Evolutionary conservation across 768 basidiomycete species (phyloP).

Genomic region (Leccinum ochraceum): DNA sequence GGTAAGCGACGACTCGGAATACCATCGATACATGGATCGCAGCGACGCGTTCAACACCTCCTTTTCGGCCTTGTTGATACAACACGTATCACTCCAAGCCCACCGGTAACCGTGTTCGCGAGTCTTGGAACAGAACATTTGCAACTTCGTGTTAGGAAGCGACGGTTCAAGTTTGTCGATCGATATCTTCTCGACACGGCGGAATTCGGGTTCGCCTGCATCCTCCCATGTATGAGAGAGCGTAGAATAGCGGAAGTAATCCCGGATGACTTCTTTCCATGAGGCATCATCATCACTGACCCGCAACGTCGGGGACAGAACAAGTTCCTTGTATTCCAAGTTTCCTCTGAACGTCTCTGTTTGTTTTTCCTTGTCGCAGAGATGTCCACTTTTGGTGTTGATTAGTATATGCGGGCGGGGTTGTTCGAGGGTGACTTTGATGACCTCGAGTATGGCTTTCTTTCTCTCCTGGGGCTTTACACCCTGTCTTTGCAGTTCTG

Average conservation of each 20-base stretch:
- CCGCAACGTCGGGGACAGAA: constrained; percentile 13
- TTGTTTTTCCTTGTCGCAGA: constrained; percentile 14
- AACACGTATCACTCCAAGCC: constrained; percentile 20
- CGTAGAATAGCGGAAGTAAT: constrained; percentile 22
- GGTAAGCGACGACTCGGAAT: constrained; percentile 26
- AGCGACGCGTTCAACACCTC: constrained; percentile 24
- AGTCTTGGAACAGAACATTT: constrained; percentile 19
- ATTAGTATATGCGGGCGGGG: constrained; percentile 1
- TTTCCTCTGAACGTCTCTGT: constrained; percentile 11
- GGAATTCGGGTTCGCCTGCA: constrained; percentile 17
- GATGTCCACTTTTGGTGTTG: constrained; percentile 13
- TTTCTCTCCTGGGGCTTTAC: too few species aligned
- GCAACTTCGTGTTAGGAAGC: constrained; percentile 13
- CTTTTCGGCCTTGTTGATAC: too few species aligned
- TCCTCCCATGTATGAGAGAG: constrained; percentile 27
- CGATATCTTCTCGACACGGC: constrained; percentile 12
- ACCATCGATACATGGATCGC: constrained; percentile 31
- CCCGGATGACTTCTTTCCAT: constrained; percentile 2
- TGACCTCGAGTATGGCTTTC: too few species aligned
- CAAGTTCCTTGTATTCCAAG: constrained; percentile 14
- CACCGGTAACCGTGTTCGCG: constrained; percentile 19
- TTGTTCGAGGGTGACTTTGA: too few species aligned
- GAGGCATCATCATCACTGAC: background rate
- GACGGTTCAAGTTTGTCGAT: constrained; percentile 12
- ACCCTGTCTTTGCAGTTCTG: too few species aligned